These are phyloP conservation scores for Xylaria sp. DNA, from an alignment of 495 filamentous ascomycete genomes.

Conservation along the genomic window DNA sequence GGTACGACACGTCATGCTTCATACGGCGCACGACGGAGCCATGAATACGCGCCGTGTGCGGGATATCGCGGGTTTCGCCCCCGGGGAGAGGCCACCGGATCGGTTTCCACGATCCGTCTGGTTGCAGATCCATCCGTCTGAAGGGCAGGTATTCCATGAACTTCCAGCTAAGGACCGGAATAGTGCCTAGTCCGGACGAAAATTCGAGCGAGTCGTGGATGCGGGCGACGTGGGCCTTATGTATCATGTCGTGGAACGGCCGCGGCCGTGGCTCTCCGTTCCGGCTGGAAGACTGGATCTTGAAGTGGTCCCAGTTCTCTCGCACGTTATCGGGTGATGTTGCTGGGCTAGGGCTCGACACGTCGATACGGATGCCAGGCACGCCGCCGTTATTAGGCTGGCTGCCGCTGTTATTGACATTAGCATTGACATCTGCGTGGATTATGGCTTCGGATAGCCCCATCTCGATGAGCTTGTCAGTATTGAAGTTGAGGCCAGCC, in stretches of 20 bases:
- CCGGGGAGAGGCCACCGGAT: conserved; percentile 82
- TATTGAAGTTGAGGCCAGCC: conserved; percentile 76
- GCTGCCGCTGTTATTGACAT: conserved; percentile 10
- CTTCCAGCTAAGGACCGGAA: conserved; percentile 74
- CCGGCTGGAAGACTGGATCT: conserved; percentile 29
- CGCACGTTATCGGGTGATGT: conserved; percentile 16
- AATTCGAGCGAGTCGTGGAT: conserved; percentile 81
- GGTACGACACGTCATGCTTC: conserved; percentile 67
- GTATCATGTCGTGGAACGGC: conserved; percentile 63
- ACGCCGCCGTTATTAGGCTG: conserved; percentile 20
- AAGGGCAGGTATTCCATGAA: conserved; percentile 89
- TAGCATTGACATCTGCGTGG: conserved; percentile 29
- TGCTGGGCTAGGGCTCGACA: conserved; percentile 33
- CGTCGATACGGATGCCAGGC: conserved; percentile 48
- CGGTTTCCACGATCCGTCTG: conserved; percentile 79
- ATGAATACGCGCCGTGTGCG: conserved; percentile 72
- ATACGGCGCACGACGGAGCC: conserved; percentile 76
- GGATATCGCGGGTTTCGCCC: conserved; percentile 84
- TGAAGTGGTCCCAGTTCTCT: conserved; percentile 33
- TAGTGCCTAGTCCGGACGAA: conserved; percentile 63
- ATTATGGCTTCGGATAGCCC: conserved; percentile 55
- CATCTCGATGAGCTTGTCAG: conserved; percentile 69
- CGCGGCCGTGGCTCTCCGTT: conserved; percentile 16
- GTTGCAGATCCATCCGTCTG: conserved; percentile 78
- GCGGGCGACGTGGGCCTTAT: conserved; percentile 64